Conservation (phyloP, 208 protist genomes). For the Wallacemonas sp. region DNA sequence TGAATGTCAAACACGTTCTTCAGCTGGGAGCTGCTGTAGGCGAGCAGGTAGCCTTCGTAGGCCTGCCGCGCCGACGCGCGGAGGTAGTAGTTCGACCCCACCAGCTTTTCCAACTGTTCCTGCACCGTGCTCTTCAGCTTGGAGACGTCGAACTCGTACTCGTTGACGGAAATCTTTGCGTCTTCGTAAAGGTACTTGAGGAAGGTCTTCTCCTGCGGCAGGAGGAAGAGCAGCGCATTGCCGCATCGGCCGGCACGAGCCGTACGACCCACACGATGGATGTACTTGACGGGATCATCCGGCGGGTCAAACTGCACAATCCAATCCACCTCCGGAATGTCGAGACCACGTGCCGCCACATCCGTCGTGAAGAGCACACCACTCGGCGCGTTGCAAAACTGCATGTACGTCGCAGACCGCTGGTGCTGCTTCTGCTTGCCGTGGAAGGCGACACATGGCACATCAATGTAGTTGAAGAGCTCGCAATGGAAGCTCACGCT, state of each 20-base stretch:
- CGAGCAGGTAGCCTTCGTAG: conserved; percentile 97
- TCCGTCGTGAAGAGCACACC: conserved; percentile 99
- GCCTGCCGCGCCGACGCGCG: conserved; percentile 96
- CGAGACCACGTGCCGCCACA: conserved; percentile 98
- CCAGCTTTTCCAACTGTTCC: conserved; percentile 96
- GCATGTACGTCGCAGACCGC: conserved; percentile 99
- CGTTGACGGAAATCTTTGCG: conserved; percentile 94
- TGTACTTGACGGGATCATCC: conserved; percentile 99
- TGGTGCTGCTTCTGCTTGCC: conserved; percentile 99
- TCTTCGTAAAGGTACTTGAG: conserved; percentile 98
- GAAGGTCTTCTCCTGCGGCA: conserved; percentile 98
- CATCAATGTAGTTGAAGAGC: conserved; percentile 99
- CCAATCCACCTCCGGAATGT: conserved; percentile 99
- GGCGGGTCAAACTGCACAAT: conserved; percentile 99
- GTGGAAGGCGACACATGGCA: conserved; percentile 99
- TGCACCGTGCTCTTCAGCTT: conserved; percentile 95
- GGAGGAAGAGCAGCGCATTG: conserved; percentile 97
- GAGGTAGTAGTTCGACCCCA: conserved; percentile 99
- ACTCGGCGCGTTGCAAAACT: conserved; percentile 97
- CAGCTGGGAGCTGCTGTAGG: conserved; percentile 97
- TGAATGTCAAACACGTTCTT: conserved; percentile 99
- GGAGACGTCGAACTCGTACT: conserved; percentile 97
- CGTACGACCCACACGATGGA: conserved; percentile 99
- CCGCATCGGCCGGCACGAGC: conserved; percentile 93
- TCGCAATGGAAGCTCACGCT: conserved; percentile 99